Conservation (phyloP, 176 grass and related monocot species). For the Saccharum spontaneum region DNA sequence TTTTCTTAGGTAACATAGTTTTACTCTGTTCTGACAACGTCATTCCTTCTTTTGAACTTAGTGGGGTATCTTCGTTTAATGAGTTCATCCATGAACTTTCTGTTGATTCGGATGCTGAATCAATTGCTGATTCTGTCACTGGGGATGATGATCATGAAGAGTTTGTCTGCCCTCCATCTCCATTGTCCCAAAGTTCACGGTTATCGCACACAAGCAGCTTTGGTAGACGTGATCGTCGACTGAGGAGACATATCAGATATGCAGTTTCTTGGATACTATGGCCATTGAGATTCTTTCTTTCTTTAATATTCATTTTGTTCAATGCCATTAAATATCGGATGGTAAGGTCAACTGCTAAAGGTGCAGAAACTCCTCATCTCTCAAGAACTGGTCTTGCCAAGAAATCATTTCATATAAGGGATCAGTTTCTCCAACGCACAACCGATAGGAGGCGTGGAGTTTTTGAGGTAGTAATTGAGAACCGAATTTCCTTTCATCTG, state of each 20-base stretch:
- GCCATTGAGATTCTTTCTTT: conserved; percentile 65
- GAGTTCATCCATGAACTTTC: conserved; percentile 90
- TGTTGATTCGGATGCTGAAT: conserved; percentile 72
- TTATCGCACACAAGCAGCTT: conserved; percentile 73
- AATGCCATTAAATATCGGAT: conserved; percentile 54
- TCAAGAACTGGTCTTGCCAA: conserved; percentile 33
- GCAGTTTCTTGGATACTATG: conserved; percentile 84
- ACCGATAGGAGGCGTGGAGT: conserved; percentile 93
- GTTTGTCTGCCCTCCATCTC: conserved; percentile 55
- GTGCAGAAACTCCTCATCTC: conserved; percentile 33
- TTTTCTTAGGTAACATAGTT: background rate
- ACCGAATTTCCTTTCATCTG: background rate
- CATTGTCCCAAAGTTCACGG: conserved; percentile 76
- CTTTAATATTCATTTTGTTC: conserved; percentile 55
- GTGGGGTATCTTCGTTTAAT: conserved; percentile 97
- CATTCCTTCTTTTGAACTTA: conserved; percentile 31
- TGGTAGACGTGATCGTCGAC: conserved; percentile 58
- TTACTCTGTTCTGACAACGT: conserved; percentile 19
- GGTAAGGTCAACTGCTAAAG: conserved; percentile 36
- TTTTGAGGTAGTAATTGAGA: conserved; percentile 67
- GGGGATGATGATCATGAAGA: conserved; percentile 87
- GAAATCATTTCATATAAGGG: conserved; percentile 63
- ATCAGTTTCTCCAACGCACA: conserved; percentile 70
- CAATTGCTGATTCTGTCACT: conserved; percentile 53
- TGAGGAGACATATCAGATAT: conserved; percentile 62